Evolutionary conservation across 352 stramenopile species (phyloP).

Genomic region (Thraustochytrium striatum): DNA sequence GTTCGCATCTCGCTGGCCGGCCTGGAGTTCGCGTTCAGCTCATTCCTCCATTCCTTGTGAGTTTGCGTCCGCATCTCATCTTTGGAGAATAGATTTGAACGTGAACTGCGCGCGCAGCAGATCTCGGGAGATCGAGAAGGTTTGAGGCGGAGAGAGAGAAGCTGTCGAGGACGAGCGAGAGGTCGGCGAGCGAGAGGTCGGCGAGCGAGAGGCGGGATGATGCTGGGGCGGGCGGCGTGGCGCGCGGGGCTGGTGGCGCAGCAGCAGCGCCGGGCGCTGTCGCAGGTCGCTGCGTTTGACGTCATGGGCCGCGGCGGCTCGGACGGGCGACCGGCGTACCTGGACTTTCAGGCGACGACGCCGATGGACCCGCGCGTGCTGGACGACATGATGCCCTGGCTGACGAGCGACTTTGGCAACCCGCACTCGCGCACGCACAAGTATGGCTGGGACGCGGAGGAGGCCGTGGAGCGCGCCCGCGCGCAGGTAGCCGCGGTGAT

Average conservation of each 20-base stretch:
- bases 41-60: too few species aligned
- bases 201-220: background rate
- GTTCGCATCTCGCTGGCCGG: too few species aligned
- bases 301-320: background rate
- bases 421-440: constrained; percentile 96
- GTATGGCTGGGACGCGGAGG: constrained; percentile 96
- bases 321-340: constrained; percentile 42
- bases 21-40: too few species aligned
- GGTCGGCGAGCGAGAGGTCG: background rate
- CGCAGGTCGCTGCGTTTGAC: background rate
- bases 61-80: too few species aligned
- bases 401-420: constrained; percentile 93
- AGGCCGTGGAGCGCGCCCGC: constrained; percentile 82
- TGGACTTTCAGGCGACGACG: constrained; percentile 83
- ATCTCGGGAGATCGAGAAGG: too few species aligned
- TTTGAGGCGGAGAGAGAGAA: too few species aligned
- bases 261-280: background rate
- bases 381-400: constrained; percentile 96
- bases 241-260: too few species aligned
- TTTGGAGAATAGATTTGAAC: too few species aligned
- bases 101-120: too few species aligned
- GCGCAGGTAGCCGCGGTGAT: constrained; percentile 86
- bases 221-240: background rate
- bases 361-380: constrained; percentile 95
- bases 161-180: background rate